Percentiles rank a stretch among this genome's conserved stretches.
These are phyloP conservation scores for Hypoxylon fuscum DNA, from an alignment of 495 filamentous ascomycete genomes.

Conservation along the genomic window DNA sequence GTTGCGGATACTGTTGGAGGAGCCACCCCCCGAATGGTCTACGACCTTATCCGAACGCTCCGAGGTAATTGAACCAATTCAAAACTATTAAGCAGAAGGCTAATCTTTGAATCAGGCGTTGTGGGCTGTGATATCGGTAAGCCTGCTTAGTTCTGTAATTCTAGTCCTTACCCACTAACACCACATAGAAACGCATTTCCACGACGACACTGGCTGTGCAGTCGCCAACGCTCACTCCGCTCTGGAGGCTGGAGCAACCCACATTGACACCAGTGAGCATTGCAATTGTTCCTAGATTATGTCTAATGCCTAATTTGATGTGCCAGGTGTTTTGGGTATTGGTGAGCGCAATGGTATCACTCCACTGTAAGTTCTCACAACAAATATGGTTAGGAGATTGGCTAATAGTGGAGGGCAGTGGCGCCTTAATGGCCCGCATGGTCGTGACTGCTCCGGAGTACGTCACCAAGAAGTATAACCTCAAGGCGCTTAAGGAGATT, in stretches of 20 bases:
- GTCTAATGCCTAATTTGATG: too few relatives aligned
- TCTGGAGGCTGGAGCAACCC: slow-evolving; percentile 41
- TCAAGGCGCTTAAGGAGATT: slow-evolving; percentile 77
- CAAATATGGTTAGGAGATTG: too few relatives aligned
- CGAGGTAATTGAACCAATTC: too few relatives aligned
- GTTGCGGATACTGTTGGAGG: slow-evolving; percentile 87
- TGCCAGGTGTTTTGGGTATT: slow-evolving; percentile 49
- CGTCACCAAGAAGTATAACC: slow-evolving; percentile 84
- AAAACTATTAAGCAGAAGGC: too few relatives aligned
- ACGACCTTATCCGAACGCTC: slow-evolving; percentile 59
- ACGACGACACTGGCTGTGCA: slow-evolving; percentile 80
- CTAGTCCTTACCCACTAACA: too few relatives aligned
- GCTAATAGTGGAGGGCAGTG: too few relatives aligned
- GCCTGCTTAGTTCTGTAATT: too few relatives aligned
- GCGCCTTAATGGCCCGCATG: slow-evolving; percentile 69
- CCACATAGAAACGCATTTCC: slow-evolving; percentile 74
- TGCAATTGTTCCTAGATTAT: too few relatives aligned
- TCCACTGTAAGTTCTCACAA: too few relatives aligned
- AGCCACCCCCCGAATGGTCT: slow-evolving; percentile 81
- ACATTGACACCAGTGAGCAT: too few relatives aligned
- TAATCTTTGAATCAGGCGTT: too few relatives aligned
- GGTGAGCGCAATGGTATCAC: slow-evolving; percentile 85
- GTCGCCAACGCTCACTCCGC: slow-evolving; percentile 77
- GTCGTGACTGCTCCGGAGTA: slow-evolving; percentile 77
- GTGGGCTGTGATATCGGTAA: slow-evolving; percentile 26